Percentiles rank a stretch among this genome's conserved stretches.
Evolutionary conservation across 192 early-diverging fungal genomes (phyloP).

Genomic region (Coemansia sp.): DNA sequence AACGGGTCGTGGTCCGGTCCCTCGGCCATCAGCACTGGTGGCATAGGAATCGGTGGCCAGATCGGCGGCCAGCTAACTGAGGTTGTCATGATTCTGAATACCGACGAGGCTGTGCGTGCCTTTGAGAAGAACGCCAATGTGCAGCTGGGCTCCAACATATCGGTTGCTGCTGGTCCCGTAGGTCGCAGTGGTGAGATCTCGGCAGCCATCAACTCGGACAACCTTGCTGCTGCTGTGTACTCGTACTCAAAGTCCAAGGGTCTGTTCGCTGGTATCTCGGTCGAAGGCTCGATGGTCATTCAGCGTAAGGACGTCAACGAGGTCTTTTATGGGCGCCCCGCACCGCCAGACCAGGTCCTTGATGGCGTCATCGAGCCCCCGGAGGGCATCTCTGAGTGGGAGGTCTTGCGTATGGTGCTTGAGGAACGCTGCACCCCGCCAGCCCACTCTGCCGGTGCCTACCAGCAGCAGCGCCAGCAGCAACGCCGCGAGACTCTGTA

Average conservation of each 20-base stretch:
- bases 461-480: slow-evolving; percentile 12
- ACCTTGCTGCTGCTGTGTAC: slow-evolving; percentile 81
- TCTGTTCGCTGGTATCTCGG: slow-evolving; percentile 88
- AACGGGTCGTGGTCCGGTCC: slow-evolving; percentile 83
- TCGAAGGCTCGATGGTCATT: slow-evolving; percentile 87
- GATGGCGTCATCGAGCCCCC: slow-evolving; percentile 74
- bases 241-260: slow-evolving; percentile 94
- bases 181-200: slow-evolving; percentile 86
- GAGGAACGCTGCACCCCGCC: slow-evolving; percentile 52
- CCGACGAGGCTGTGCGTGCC: slow-evolving; percentile 76
- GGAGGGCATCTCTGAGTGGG: slow-evolving; percentile 50
- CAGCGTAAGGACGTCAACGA: slow-evolving; percentile 87
- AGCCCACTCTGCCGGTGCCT: neutral
- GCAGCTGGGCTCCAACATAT: slow-evolving; percentile 83
- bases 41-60: slow-evolving; percentile 85
- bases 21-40: slow-evolving; percentile 80
- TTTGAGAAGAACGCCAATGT: slow-evolving; percentile 84
- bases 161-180: slow-evolving; percentile 87
- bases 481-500: slow-evolving; percentile 44
- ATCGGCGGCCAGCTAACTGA: slow-evolving; percentile 90
- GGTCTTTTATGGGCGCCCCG: slow-evolving; percentile 77
- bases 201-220: slow-evolving; percentile 66
- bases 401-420: slow-evolving; percentile 44
- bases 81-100: slow-evolving; percentile 89
- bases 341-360: slow-evolving; percentile 83